Evolutionary conservation across 2,329 filamentous ascomycete genomes (phyloP), one percentile per base, ranked within the genome.

Genomic region (Pseudogymnoascus sp.): DNA sequence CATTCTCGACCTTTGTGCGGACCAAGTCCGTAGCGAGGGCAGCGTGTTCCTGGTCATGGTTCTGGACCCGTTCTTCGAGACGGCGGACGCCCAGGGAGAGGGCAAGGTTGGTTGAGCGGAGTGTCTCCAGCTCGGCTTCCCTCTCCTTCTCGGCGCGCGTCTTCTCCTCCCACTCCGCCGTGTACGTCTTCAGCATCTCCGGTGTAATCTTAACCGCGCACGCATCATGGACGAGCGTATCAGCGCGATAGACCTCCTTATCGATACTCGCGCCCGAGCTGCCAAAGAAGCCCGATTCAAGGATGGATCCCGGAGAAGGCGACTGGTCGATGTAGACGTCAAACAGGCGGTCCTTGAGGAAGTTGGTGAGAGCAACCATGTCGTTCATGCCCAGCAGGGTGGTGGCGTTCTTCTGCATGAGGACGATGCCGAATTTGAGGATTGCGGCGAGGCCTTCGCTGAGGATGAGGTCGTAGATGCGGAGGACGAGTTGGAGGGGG

Each of bases 271-370:
- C 87, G 35, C 90, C 92, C 25, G 91, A 93, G 72, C 88, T 93
- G 64, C 94, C 94, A 71, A 99, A 99, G 80, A 99, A 99, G 12
- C 94, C 94, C 45, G 92, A 96, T 74, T 99, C 94, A 0, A 97
- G 83, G 58, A 99, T 88, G 13, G 92, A 96, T 59, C 87, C 92
- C n/a, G 92, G 87, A 2, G 92, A 96, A 0, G 94, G 94, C 6
- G 92, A 85, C 69, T 92, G 89, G 75, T 99, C 94, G 65, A 99
- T 97, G 74, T 99, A 99, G 39, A 92, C 92, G 71, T 99, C 94
- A 66, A 99, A 99, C 0, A 99, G 72, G 67, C 89, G 89, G 74
- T 99, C 94, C 73, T 97, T 96, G 27, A 99, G 80, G 76, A 95
- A 97, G 3, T 83, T 89, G 0, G 92, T 96, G 58, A 99, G 81